These are phyloP conservation scores for Spergularia marina DNA, from an alignment of 148 eudicot genomes.

Conservation along the genomic window DNA sequence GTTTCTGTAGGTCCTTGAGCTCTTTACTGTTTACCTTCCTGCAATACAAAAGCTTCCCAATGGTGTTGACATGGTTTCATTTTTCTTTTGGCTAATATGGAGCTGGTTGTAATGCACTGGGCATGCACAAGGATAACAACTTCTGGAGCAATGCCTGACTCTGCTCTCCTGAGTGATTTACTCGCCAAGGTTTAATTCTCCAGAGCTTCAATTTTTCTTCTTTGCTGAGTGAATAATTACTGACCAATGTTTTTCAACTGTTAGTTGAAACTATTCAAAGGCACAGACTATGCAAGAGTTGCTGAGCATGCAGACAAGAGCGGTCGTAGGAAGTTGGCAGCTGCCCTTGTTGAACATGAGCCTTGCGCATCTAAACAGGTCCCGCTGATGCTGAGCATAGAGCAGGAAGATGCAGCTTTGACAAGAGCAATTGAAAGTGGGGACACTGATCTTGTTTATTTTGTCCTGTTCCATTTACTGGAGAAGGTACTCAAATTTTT, in stretches of 20 bases:
- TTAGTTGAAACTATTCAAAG: constrained; percentile 87
- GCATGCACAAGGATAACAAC: constrained; percentile 79
- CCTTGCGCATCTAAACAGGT: constrained; percentile 97
- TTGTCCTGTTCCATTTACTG: constrained; percentile 89
- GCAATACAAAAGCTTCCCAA: not conserved
- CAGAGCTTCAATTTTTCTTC: constrained; percentile 2
- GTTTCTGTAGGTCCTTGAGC: too few relatives aligned
- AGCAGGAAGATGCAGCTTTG: constrained; percentile 90
- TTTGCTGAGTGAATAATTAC: constrained; percentile 4
- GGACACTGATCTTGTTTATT: constrained; percentile 94
- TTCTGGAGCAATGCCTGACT: constrained; percentile 73
- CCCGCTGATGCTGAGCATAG: constrained; percentile 89
- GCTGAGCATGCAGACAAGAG: constrained; percentile 97
- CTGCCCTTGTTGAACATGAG: constrained; percentile 92
- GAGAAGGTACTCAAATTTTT: constrained; percentile 52
- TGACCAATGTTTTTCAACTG: constrained; percentile 17
- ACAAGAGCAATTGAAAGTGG: constrained; percentile 92
- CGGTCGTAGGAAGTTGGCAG: constrained; percentile 90
- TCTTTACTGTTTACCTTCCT: not conserved
- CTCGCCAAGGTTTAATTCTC: constrained; percentile 68
- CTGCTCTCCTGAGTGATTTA: constrained; percentile 64
- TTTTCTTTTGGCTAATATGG: constrained; percentile 39
- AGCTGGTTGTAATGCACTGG: constrained; percentile 97
- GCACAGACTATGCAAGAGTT: constrained; percentile 94
- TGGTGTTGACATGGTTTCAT: constrained; percentile 12